Evolutionary conservation across 495 filamentous ascomycete genomes (phyloP), one percentile per base, ranked within the genome.

Genomic region (Aspergillus biplanus): DNA sequence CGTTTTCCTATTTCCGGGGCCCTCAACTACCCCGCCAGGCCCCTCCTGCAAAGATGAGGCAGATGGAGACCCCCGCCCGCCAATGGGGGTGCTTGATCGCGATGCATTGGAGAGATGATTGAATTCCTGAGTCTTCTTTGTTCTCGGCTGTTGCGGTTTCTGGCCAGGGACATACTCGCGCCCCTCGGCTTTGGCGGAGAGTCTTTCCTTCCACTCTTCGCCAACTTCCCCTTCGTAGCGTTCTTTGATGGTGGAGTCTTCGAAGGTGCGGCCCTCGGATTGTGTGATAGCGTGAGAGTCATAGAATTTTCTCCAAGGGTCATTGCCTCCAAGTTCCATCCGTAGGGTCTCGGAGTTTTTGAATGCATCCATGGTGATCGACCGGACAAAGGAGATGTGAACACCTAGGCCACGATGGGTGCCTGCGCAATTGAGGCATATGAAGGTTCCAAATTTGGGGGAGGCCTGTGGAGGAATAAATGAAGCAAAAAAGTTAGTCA

Each of bases 311-410:
- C 85, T 86, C 91, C 92, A 97, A n/a, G 83, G 81, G 44, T 88
- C 86, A 75, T 97, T 97, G 50, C 93, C 93, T 21, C 93, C 93
- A 12, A 86, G 75, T 32, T 90, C 83, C 93, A 97, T 96, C 66
- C 92, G 88, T 73, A 87, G 84, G 63, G 96, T 91, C 72, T 97
- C 93, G 60, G 81, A 80, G 65, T 85, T 85, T 73, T 99, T 99
- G 80, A 99, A 97, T 61, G 91, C 90, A 81, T 99, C 95, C 95
- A 99, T 99, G 52, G 91, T 96, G 65, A 98, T 92, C 62, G 87
- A 91, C 65, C 95, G 90, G 58, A 99, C 92, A 78, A 99, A 99
- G 71, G 92, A 97, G 71, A 99, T 97, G 81, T 99, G 95, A 33
- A 99, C 95, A 56, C 95, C 95, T 15, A 99, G 85, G 4, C 92